These are phyloP conservation scores for Aspergillus tubingensis DNA, from an alignment of 2,329 filamentous ascomycete species.

Conservation along the genomic window DNA sequence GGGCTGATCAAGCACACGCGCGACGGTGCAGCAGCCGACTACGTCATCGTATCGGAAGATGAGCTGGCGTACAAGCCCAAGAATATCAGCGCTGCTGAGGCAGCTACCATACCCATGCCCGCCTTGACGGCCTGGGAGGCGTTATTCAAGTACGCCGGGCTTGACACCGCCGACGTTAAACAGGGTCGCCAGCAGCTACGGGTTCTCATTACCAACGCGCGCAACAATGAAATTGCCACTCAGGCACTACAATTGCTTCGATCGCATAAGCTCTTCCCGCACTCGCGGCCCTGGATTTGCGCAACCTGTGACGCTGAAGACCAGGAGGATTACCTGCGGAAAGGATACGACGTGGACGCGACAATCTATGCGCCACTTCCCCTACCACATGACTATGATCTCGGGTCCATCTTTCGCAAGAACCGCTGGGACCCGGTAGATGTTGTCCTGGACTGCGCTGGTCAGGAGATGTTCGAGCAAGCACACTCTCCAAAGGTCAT, in stretches of 20 bases:
- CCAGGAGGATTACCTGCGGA: slow-evolving; percentile 31
- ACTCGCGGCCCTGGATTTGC: slow-evolving; percentile 39
- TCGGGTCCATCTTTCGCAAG: slow-evolving; percentile 33
- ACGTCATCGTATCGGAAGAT: slow-evolving; percentile 38
- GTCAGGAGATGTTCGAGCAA: slow-evolving; percentile 35
- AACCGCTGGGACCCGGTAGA: slow-evolving; percentile 41
- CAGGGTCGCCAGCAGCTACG: slow-evolving; percentile 26
- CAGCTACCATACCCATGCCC: slow-evolving; percentile 41
- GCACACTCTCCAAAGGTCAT: slow-evolving; percentile 37
- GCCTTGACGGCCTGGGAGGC: slow-evolving; percentile 47
- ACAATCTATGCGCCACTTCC: slow-evolving; percentile 35
- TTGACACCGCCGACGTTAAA: slow-evolving; percentile 29
- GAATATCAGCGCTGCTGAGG: slow-evolving; percentile 38
- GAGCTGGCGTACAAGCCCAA: slow-evolving; percentile 42
- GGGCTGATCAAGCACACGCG: slow-evolving; percentile 40
- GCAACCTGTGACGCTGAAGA: slow-evolving; percentile 33
- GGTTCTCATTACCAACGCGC: slow-evolving; percentile 42
- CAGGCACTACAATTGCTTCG: slow-evolving; percentile 42
- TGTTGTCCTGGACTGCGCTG: slow-evolving; percentile 44
- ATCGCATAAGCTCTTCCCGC: slow-evolving; percentile 35
- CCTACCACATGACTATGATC: slow-evolving; percentile 28
- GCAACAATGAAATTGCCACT: slow-evolving; percentile 39
- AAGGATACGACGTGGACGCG: slow-evolving; percentile 35
- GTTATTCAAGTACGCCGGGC: slow-evolving; percentile 38
- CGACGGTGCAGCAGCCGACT: slow-evolving; percentile 47